A percentile compares a stretch with the other conserved stretches of the same genome.
These are phyloP conservation scores for Schizochytrium sp. DNA, from an alignment of 108 stramenopile species.

Conservation along the genomic window DNA sequence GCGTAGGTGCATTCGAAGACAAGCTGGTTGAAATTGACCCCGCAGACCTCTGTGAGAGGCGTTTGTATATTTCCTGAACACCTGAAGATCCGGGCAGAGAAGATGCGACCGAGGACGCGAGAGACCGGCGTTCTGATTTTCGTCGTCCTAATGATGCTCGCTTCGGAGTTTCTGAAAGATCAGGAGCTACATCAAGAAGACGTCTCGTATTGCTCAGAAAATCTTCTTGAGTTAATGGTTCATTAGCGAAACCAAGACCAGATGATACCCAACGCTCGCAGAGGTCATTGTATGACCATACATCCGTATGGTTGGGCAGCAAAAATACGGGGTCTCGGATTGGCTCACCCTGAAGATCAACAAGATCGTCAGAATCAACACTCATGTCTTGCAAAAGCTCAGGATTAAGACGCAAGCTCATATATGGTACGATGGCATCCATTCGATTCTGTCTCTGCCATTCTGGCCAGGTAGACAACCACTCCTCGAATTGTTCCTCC, in stretches of 20 bases:
- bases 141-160: no score
- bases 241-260: background rate
- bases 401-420: background rate
- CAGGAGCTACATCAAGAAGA: no score
- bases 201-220: no score
- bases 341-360: background rate
- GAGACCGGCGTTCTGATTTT: no score
- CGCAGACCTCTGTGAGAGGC: no score
- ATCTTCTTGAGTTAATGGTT: no score
- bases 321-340: constrained; percentile 1
- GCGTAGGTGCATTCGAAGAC: no score
- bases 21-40: no score
- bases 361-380: background rate
- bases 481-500: background rate
- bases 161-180: no score
- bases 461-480: constrained; percentile 26
- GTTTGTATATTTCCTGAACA: no score
- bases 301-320: background rate
- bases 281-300: constrained; percentile 51
- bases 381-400: background rate
- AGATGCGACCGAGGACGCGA: no score
- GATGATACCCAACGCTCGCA: constrained; percentile 27
- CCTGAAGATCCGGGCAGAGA: no score
- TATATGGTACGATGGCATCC: background rate
- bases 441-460: constrained; percentile 46